Conservation (phyloP, 371 early-diverging fungal genomes). For the Apophysomyces variabilis region DNA sequence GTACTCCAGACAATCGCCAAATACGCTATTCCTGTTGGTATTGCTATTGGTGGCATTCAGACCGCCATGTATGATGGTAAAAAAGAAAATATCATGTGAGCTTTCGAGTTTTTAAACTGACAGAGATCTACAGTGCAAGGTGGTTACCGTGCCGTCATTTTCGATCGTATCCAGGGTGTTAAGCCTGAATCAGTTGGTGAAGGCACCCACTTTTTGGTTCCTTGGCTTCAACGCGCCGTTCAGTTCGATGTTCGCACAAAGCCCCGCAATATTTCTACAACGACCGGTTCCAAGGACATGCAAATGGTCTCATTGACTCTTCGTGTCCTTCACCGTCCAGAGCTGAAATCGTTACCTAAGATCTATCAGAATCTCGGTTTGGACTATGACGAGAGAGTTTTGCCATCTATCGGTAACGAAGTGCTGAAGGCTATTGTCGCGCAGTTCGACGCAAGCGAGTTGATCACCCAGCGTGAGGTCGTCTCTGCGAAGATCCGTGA, state of each 20-base stretch:
- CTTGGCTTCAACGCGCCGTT: constrained; percentile 87
- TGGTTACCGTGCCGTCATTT: constrained; percentile 96
- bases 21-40: constrained; percentile 69
- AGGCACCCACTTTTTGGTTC: constrained; percentile 97
- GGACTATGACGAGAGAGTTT: constrained; percentile 97
- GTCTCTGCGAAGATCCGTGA: constrained; percentile 94
- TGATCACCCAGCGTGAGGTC: constrained; percentile 98
- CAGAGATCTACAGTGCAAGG: constrained; percentile 76
- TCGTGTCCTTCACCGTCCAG: constrained; percentile 95
- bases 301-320: constrained; percentile 93
- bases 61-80: constrained; percentile 93
- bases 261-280: constrained; percentile 97
- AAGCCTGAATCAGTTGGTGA: constrained; percentile 82
- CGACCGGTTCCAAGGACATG: constrained; percentile 89
- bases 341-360: constrained; percentile 70
- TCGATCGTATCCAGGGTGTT: constrained; percentile 95
- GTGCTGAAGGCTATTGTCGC: constrained; percentile 98
- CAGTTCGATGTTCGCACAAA: constrained; percentile 88
- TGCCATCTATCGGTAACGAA: constrained; percentile 99
- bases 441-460: constrained; percentile 96
- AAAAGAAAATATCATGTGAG: constrained; percentile 11
- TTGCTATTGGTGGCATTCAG: constrained; percentile 70
- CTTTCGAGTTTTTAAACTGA: constrained; percentile 1
- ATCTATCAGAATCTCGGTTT: constrained; percentile 93
- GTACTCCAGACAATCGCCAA: constrained; percentile 66